Percentiles rank a stretch among this genome's conserved stretches.
phyloP scores from a whole-genome alignment of 352 stramenopile genomes.

The Globisporangium cylindrosporum region DNA sequence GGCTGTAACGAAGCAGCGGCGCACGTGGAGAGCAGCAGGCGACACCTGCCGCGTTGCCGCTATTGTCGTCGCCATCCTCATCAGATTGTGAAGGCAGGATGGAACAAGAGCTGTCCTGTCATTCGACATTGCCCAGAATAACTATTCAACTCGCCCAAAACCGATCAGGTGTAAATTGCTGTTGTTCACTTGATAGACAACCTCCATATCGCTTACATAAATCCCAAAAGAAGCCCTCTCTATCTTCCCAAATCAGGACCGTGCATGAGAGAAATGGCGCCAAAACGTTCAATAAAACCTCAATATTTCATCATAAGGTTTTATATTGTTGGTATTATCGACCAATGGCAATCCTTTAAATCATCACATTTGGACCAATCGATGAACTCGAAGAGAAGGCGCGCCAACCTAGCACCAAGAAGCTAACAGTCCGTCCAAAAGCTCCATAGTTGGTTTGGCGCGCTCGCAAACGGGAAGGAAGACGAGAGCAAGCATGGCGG shows the following conservation, averaged over 20 bases:
- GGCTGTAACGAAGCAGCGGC: not conserved
- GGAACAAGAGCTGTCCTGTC: not conserved
- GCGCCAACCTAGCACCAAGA: not conserved
- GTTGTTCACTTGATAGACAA: not conserved
- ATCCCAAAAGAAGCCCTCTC: not conserved
- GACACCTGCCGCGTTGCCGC: not conserved
- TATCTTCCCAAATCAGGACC: not conserved
- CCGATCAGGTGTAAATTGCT: not conserved
- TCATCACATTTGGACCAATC: not conserved
- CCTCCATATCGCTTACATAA: not conserved
- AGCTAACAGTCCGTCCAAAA: not conserved
- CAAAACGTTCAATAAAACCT: not conserved
- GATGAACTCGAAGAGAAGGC: not conserved
- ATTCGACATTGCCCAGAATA: not conserved
- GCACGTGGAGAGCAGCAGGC: not conserved
- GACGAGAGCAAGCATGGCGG: conserved; percentile 22
- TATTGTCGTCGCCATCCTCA: not conserved
- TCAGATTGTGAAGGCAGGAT: not conserved
- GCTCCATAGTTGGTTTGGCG: conserved; percentile 8
- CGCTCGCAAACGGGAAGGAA: not conserved
- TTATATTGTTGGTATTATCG: not conserved
- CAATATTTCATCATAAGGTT: not conserved
- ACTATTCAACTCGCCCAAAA: not conserved
- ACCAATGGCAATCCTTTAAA: not conserved
- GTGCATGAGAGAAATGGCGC: not conserved